These are phyloP conservation scores for Apiospora saccharicola DNA, from an alignment of 2,329 filamentous ascomycete genomes.

Conservation along the genomic window DNA sequence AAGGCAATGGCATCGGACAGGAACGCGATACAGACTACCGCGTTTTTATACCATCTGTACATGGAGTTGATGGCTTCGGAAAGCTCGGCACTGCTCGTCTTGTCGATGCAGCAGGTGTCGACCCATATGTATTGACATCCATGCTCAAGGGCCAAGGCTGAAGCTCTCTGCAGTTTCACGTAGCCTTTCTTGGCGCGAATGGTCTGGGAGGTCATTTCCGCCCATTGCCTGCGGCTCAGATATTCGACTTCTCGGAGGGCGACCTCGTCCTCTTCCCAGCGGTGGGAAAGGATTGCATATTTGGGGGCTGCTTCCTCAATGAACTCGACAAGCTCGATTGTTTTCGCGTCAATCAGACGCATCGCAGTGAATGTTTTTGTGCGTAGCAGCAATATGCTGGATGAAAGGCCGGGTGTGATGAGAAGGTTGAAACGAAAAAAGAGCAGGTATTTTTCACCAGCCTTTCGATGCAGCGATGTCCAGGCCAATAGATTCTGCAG, in stretches of 20 bases:
- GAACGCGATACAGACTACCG: conserved; percentile 28
- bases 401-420: no score
- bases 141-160: neutral
- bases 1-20: no score
- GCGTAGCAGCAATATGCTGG: no score
- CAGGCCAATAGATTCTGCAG: no score
- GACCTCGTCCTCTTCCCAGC: neutral
- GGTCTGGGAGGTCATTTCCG: neutral
- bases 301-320: neutral
- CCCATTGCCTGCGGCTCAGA: neutral
- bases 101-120: conserved; percentile 32
- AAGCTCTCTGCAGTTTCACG: neutral
- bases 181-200: neutral
- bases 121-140: conserved; percentile 27
- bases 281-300: neutral
- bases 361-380: neutral
- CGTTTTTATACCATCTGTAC: conserved; percentile 27
- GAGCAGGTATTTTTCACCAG: no score
- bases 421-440: no score
- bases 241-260: neutral
- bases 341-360: neutral
- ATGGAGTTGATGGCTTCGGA: conserved; percentile 27
- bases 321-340: neutral
- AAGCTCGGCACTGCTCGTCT: conserved; percentile 30
- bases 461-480: no score